Conservation (phyloP, 768 basidiomycete genomes). For the Ramaria sp. region DNA sequence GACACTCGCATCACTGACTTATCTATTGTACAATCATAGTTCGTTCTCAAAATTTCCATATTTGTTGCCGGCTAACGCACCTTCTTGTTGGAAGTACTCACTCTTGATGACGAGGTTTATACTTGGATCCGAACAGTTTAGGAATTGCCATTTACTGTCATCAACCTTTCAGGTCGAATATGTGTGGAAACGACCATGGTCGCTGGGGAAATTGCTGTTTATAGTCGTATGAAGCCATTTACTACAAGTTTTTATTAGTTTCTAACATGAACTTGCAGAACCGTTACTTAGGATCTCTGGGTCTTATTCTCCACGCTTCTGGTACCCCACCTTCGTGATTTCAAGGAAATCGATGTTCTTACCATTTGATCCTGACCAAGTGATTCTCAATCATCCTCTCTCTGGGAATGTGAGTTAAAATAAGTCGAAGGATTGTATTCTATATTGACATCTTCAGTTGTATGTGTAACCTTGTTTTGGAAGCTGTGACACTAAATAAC, state of each 20-base stretch:
- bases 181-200: background rate
- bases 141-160: background rate
- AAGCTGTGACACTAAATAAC: no score
- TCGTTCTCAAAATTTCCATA: background rate
- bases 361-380: no score
- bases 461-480: no score
- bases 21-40: background rate
- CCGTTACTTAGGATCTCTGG: background rate
- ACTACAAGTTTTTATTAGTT: background rate
- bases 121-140: background rate
- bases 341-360: no score
- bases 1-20: background rate
- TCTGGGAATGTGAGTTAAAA: no score
- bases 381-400: no score
- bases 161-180: background rate
- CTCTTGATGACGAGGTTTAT: background rate
- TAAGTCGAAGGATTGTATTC: no score
- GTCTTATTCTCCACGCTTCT: background rate
- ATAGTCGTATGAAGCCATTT: background rate
- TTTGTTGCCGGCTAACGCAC: background rate
- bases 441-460: no score
- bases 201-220: background rate
- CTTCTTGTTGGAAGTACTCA: background rate
- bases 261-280: background rate
- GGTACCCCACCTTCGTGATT: background rate